A percentile compares a stretch with the other conserved stretches of the same genome.
phyloP scores from a whole-genome alignment of 176 grass and related monocot genomes.

The Raddia guianensis region DNA sequence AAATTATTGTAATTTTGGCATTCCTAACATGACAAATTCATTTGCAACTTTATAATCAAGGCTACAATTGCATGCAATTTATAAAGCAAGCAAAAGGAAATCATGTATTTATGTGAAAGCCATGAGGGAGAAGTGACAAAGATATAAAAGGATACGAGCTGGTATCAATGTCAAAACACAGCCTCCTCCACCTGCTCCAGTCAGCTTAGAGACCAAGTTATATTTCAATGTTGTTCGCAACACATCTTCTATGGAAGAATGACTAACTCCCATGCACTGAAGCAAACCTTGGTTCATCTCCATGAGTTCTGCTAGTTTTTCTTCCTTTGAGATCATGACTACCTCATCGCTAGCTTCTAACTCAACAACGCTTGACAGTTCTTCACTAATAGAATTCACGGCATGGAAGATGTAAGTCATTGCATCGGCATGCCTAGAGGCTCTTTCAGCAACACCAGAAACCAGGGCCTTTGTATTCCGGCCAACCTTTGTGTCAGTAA shows the following conservation, averaged over 20 bases:
- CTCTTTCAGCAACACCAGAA: conserved; percentile 77
- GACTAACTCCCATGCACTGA: conserved; percentile 86
- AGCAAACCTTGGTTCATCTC: conserved; percentile 98
- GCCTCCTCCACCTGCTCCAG: conserved; percentile 91
- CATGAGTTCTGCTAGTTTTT: conserved; percentile 86
- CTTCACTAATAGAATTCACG: conserved; percentile 77
- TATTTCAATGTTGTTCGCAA: conserved; percentile 66
- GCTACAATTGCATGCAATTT: background rate
- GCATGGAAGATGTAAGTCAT: conserved; percentile 75
- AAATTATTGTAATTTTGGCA: background rate
- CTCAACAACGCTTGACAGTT: conserved; percentile 69
- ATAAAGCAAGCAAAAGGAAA: conserved; percentile 5
- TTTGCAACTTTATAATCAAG: background rate
- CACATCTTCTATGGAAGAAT: conserved; percentile 80
- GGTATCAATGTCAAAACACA: conserved; percentile 92
- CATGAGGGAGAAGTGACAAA: background rate
- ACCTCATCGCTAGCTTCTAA: conserved; percentile 56
- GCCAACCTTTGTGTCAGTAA: conserved; percentile 86
- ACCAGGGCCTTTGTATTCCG: conserved; percentile 90
- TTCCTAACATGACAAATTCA: conserved; percentile 26
- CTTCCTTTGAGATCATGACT: conserved; percentile 69
- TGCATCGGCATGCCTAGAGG: conserved; percentile 63
- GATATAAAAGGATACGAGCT: conserved; percentile 70
- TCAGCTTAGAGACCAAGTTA: conserved; percentile 86
- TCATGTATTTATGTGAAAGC: conserved; percentile 13